Percentiles rank a stretch among this genome's conserved stretches.
These are phyloP conservation scores for Eragrostis curvula DNA, from an alignment of 176 grass and related monocot genomes.

Conservation along the genomic window DNA sequence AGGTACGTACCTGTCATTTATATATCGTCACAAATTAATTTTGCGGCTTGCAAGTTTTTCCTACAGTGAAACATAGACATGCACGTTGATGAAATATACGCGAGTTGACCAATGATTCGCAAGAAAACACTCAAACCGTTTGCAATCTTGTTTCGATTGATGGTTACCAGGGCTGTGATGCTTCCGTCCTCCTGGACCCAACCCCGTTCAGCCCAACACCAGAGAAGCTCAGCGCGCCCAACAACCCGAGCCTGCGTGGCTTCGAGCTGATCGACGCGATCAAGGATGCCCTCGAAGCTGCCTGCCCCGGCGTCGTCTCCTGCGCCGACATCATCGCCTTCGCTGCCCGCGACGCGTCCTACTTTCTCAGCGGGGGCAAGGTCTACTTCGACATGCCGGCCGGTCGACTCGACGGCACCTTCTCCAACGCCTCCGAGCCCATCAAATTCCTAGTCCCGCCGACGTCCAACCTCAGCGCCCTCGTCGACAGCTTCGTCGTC, in stretches of 20 bases:
- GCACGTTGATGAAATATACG: no score
- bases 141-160: no score
- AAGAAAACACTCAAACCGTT: no score
- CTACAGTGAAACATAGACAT: slow-evolving; percentile 5
- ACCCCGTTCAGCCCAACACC: slow-evolving; percentile 14
- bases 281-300: slow-evolving; percentile 42
- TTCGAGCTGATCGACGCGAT: slow-evolving; percentile 34
- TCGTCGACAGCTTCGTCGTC: slow-evolving; percentile 4
- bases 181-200: slow-evolving; percentile 24
- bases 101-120: no score
- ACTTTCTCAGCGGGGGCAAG: slow-evolving; percentile 22
- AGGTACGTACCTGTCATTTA: slow-evolving; percentile 38
- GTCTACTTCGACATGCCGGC: slow-evolving; percentile 30
- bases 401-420: slow-evolving; percentile 35
- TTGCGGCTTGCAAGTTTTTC: slow-evolving; percentile 2
- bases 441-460: slow-evolving; percentile 31
- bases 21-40: no score
- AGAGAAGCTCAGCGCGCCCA: slow-evolving; percentile 23
- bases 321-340: slow-evolving; percentile 58
- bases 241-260: background rate
- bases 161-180: slow-evolving; percentile 37
- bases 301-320: slow-evolving; percentile 44
- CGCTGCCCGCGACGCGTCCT: slow-evolving; percentile 44
- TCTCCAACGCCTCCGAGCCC: slow-evolving; percentile 35
- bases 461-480: background rate